phyloP scores from a whole-genome alignment of 2,329 filamentous ascomycete species.

The Hawksworthiomyces lignivorus region DNA sequence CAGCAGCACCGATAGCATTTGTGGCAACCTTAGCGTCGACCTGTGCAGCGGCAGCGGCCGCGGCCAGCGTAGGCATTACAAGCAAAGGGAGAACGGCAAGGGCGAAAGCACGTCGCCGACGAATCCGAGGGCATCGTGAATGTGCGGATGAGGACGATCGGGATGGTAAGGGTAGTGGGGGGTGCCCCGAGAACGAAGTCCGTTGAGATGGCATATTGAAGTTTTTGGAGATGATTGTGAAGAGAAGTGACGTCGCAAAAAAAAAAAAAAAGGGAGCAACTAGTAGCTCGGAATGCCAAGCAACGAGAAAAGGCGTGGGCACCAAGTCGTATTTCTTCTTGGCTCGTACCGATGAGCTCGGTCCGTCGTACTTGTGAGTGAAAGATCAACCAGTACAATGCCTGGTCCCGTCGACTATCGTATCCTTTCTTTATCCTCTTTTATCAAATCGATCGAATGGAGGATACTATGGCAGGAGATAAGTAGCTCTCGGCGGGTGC shows the following conservation, averaged over 20 bases:
- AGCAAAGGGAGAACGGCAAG: conserved; percentile 13
- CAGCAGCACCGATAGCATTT: background rate
- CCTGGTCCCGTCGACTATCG: no score
- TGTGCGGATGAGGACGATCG: background rate
- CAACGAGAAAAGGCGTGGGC: no score
- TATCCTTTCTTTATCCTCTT: no score
- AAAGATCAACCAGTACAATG: no score
- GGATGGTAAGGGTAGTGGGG: conserved; percentile 4
- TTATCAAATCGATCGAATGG: no score
- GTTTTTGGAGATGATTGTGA: background rate
- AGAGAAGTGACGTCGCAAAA: background rate
- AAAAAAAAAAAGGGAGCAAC: background rate
- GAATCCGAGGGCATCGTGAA: conserved; percentile 1
- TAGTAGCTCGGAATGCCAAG: no score
- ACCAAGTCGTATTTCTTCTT: no score
- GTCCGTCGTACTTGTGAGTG: no score
- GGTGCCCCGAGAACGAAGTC: conserved; percentile 4
- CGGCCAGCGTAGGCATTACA: conserved; percentile 10
- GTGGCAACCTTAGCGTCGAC: background rate
- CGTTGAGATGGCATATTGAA: conserved; percentile 5
- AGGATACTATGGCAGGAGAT: no score
- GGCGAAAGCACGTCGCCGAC: conserved; percentile 12
- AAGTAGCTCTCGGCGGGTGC: no score
- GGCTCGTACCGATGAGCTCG: no score
- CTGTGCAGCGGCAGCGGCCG: conserved; percentile 1